Conservation (phyloP, 495 filamentous ascomycete genomes). For the Hypoxylon lenormandii region DNA sequence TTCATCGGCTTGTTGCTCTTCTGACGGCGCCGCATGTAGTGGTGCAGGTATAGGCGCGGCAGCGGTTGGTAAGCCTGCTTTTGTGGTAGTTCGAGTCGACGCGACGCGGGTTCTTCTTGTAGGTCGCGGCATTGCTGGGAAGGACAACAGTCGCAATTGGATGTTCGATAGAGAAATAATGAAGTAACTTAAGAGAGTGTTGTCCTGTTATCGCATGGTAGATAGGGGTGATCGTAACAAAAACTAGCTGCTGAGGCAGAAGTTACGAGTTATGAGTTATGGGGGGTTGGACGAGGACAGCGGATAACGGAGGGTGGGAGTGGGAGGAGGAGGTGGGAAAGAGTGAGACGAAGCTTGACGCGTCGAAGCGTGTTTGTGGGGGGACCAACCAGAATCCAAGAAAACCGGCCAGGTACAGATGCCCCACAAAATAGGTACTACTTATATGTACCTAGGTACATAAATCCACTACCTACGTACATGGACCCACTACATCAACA, state of each 20-base stretch:
- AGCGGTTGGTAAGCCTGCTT: conserved; percentile 39
- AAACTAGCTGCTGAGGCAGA: no score
- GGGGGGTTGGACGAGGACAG: conserved; percentile 9
- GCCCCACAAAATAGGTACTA: no score
- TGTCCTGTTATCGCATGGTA: background rate
- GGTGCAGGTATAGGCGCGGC: conserved; percentile 3
- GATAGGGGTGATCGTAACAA: background rate
- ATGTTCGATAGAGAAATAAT: conserved; percentile 11
- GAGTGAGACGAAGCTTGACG: conserved; percentile 41
- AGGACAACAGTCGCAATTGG: conserved; percentile 1
- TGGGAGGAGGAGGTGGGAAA: conserved; percentile 8
- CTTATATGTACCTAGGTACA: no score
- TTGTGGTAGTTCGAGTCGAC: conserved; percentile 48
- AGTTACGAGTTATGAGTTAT: conserved; percentile 11
- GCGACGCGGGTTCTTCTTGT: conserved; percentile 56
- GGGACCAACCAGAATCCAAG: background rate
- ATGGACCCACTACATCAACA: no score
- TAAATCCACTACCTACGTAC: no score
- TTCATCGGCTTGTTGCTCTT: conserved; percentile 18
- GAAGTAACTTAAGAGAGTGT: background rate
- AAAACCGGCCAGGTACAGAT: no score
- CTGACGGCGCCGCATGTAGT: background rate
- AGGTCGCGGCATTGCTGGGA: conserved; percentile 57
- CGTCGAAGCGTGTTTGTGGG: conserved; percentile 42
- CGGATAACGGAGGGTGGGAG: background rate